Percentiles rank a stretch among this genome's conserved stretches.
Evolutionary conservation across 148 eudicot genomes (phyloP).

Genomic region (Talinum fruticosum): DNA sequence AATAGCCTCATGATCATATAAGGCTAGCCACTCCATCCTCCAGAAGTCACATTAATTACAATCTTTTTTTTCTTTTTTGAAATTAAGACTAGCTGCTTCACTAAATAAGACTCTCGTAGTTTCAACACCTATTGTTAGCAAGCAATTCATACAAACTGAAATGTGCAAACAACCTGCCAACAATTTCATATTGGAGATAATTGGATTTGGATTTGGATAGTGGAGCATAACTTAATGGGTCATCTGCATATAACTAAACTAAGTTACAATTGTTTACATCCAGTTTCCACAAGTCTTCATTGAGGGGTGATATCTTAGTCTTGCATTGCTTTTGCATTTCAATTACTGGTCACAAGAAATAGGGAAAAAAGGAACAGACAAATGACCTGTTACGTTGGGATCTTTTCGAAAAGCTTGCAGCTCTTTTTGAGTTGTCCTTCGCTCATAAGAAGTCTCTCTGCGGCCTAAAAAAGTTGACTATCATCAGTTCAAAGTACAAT

Average conservation of each 20-base stretch:
- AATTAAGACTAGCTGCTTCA: too few relatives aligned
- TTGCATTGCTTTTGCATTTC: neutral
- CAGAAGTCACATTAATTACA: neutral
- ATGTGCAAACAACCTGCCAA: neutral
- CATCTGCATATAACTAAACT: neutral
- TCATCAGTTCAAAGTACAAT: neutral
- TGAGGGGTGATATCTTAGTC: neutral
- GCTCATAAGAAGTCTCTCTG: slow-evolving; percentile 69
- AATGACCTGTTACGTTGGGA: slow-evolving; percentile 67
- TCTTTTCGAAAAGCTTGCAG: slow-evolving; percentile 68
- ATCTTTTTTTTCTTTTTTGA: neutral
- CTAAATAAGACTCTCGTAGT: neutral
- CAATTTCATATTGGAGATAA: neutral
- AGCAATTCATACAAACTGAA: neutral
- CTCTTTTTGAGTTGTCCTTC: slow-evolving; percentile 75
- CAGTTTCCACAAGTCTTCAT: neutral
- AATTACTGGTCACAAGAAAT: neutral
- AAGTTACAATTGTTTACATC: neutral
- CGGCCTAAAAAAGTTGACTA: slow-evolving; percentile 54
- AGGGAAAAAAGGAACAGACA: slow-evolving; percentile 10
- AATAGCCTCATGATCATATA: neutral
- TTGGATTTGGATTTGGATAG: too few relatives aligned
- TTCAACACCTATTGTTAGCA: neutral
- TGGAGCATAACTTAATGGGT: neutral
- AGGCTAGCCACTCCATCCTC: neutral